phyloP scores from a whole-genome alignment of 2,329 filamentous ascomycete genomes.

The Botrytis sinoallii region DNA sequence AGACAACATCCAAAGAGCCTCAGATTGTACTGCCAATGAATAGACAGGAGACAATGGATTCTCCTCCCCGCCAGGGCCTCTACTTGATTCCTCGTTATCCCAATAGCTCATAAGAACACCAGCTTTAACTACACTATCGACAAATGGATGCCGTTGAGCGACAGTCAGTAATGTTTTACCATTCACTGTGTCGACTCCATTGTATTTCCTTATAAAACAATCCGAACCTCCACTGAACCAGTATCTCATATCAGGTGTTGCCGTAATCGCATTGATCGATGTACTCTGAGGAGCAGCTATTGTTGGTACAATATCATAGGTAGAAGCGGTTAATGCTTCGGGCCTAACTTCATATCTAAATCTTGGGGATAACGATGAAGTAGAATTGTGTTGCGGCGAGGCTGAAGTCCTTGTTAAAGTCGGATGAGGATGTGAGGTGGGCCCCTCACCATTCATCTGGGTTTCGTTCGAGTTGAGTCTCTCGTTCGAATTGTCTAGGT shows the following conservation, averaged over 20 bases:
- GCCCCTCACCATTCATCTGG: slow-evolving; percentile 33
- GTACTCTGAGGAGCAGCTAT: slow-evolving; percentile 96
- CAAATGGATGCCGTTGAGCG: slow-evolving; percentile 92
- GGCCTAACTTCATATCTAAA: slow-evolving; percentile 64
- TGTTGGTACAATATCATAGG: slow-evolving; percentile 94
- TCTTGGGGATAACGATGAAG: slow-evolving; percentile 42
- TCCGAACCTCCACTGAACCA: slow-evolving; percentile 93
- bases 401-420: slow-evolving; percentile 34
- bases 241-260: slow-evolving; percentile 91
- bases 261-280: slow-evolving; percentile 87
- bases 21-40: slow-evolving; percentile 84
- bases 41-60: slow-evolving; percentile 83
- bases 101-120: slow-evolving; percentile 94
- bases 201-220: slow-evolving; percentile 95
- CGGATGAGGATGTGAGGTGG: slow-evolving; percentile 35
- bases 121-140: slow-evolving; percentile 94
- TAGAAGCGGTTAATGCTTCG: slow-evolving; percentile 73
- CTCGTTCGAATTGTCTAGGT: slow-evolving; percentile 28
- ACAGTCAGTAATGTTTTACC: slow-evolving; percentile 91
- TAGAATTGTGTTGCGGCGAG: slow-evolving; percentile 35
- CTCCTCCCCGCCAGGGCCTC: slow-evolving; percentile 47
- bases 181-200: slow-evolving; percentile 92
- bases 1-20: slow-evolving; percentile 87
- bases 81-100: slow-evolving; percentile 83
- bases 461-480: slow-evolving; percentile 29